Percentiles rank a stretch among this genome's conserved stretches.
Conservation (phyloP, 2,329 filamentous ascomycete species). For the Curvularia sp. region DNA sequence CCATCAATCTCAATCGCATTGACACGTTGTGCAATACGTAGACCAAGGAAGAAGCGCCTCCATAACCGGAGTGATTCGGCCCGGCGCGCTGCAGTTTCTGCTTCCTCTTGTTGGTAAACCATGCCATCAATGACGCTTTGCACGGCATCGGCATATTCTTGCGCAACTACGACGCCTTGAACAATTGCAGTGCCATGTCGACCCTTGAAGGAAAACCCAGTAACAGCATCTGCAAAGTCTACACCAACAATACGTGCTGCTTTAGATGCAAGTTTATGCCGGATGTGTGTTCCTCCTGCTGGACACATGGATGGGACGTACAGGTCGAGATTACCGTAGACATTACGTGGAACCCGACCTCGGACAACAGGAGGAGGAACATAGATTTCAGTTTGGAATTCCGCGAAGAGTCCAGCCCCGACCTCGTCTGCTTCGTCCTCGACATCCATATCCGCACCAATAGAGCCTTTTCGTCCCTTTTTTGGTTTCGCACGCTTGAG, state of each 20-base stretch:
- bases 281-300: slow-evolving; percentile 64
- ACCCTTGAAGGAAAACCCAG: slow-evolving; percentile 86
- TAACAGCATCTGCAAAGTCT: slow-evolving; percentile 88
- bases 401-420: slow-evolving; percentile 64
- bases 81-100: slow-evolving; percentile 64
- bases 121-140: slow-evolving; percentile 72
- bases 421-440: slow-evolving; percentile 51
- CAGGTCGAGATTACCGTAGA: slow-evolving; percentile 68
- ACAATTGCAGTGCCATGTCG: slow-evolving; percentile 85
- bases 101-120: slow-evolving; percentile 68
- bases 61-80: slow-evolving; percentile 62
- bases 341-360: slow-evolving; percentile 71
- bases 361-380: slow-evolving; percentile 75
- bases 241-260: slow-evolving; percentile 79
- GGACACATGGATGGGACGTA: slow-evolving; percentile 71
- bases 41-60: slow-evolving; percentile 65
- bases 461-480: slow-evolving; percentile 33
- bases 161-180: slow-evolving; percentile 77
- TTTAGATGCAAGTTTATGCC: slow-evolving; percentile 65
- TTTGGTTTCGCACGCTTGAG: slow-evolving; percentile 68
- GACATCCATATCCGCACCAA: slow-evolving; percentile 43
- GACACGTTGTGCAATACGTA: slow-evolving; percentile 76
- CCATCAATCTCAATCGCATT: slow-evolving; percentile 58
- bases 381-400: slow-evolving; percentile 73
- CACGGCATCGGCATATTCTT: slow-evolving; percentile 75